A percentile compares a stretch with the other conserved stretches of the same genome.
Conservation (phyloP, 192 early-diverging fungal genomes). For the Gamsiella multidivaricata region DNA sequence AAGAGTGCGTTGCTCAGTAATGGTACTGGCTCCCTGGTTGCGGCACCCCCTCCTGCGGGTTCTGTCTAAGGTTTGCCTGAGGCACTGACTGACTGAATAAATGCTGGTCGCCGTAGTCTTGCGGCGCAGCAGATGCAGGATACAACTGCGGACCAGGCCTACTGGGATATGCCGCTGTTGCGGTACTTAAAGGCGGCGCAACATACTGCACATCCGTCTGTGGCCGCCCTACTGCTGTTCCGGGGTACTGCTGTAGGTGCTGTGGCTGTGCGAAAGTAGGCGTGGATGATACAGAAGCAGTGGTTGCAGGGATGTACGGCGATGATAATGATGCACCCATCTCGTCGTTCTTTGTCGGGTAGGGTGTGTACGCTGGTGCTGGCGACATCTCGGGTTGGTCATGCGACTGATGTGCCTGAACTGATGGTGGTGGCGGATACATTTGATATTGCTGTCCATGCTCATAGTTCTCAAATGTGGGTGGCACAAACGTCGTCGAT, state of each 20-base stretch:
- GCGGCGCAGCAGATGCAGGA: slow-evolving; percentile 2
- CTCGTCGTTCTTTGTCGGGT: too few relatives aligned
- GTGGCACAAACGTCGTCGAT: too few relatives aligned
- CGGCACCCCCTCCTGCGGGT: neutral
- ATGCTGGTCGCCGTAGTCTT: neutral
- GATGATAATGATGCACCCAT: too few relatives aligned
- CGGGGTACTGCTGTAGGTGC: slow-evolving; percentile 10
- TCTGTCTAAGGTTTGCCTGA: neutral
- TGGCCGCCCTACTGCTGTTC: neutral
- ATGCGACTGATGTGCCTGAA: neutral
- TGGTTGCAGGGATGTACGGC: neutral
- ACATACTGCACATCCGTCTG: neutral
- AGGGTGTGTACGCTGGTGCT: too few relatives aligned
- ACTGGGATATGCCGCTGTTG: neutral
- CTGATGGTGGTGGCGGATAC: neutral
- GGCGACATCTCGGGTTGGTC: too few relatives aligned
- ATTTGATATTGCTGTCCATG: neutral
- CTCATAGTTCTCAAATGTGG: too few relatives aligned
- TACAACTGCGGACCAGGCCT: neutral
- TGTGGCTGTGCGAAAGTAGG: neutral
- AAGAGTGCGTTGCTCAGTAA: neutral
- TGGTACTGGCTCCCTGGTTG: neutral
- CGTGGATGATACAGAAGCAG: neutral
- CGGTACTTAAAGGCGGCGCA: too few relatives aligned
- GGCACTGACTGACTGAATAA: neutral